phyloP scores from a whole-genome alignment of 1,284 basidiomycete genomes.

The Ganoderma multipileum region DNA sequence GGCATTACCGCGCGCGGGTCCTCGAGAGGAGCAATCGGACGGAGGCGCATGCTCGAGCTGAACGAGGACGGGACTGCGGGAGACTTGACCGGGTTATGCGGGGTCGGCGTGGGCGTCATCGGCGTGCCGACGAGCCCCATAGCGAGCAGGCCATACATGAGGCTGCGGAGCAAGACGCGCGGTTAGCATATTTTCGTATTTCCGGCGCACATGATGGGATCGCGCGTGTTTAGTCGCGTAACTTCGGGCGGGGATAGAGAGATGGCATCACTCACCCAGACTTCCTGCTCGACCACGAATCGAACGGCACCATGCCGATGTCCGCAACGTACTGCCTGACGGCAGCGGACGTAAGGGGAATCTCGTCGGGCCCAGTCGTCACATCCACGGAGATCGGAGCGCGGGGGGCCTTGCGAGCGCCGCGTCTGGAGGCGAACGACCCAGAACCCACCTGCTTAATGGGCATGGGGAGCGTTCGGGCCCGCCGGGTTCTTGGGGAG shows the following conservation, averaged over 20 bases:
- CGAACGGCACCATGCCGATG: slow-evolving; percentile 37
- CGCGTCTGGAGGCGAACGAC: slow-evolving; percentile 26
- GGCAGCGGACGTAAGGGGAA: slow-evolving; percentile 24
- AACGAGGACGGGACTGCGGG: slow-evolving; percentile 21
- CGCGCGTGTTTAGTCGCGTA: background rate
- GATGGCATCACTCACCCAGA: slow-evolving; percentile 23
- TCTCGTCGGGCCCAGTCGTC: slow-evolving; percentile 28
- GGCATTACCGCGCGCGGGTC: slow-evolving; percentile 33
- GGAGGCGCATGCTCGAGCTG: slow-evolving; percentile 21
- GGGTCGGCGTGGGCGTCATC: slow-evolving; percentile 19
- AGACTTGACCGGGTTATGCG: slow-evolving; percentile 19
- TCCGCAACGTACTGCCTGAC: slow-evolving; percentile 29
- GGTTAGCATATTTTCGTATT: background rate
- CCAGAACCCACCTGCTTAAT: slow-evolving; percentile 25
- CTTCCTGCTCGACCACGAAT: slow-evolving; percentile 37
- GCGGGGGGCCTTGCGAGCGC: slow-evolving; percentile 25
- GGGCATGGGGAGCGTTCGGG: slow-evolving; percentile 17
- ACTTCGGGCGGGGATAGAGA: background rate
- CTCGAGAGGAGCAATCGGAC: slow-evolving; percentile 27
- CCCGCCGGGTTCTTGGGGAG: slow-evolving; percentile 24
- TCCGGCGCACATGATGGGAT: background rate
- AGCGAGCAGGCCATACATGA: slow-evolving; percentile 35
- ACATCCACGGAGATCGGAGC: slow-evolving; percentile 30
- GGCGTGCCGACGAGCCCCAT: slow-evolving; percentile 36
- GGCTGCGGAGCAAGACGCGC: slow-evolving; percentile 15